Evolutionary conservation across 345 rosid genomes (phyloP).

Genomic region (Euphorbia peplus): DNA sequence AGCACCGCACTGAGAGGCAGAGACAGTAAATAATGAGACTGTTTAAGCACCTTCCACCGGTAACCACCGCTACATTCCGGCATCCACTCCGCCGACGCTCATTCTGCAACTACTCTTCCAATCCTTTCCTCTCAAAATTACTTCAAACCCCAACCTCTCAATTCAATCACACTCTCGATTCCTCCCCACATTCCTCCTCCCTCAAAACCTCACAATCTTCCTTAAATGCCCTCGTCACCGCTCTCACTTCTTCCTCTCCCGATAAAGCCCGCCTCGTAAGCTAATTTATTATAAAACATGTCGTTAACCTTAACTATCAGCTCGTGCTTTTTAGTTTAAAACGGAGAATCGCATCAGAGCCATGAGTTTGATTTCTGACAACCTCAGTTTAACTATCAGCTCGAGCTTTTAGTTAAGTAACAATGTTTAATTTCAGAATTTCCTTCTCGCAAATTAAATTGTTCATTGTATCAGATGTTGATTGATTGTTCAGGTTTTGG

Average conservation of each 20-base stretch:
- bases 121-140: slow-evolving; percentile 22
- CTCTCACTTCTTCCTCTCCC: slow-evolving; percentile 29
- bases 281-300: no score
- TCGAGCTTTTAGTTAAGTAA: no score
- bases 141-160: slow-evolving; percentile 23
- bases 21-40: background rate
- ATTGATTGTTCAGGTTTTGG: slow-evolving; percentile 30
- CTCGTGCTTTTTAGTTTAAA: no score
- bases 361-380: no score
- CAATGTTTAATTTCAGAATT: background rate
- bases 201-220: slow-evolving; percentile 10
- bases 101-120: slow-evolving; percentile 1
- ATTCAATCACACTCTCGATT: slow-evolving; percentile 28
- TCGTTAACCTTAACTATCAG: no score
- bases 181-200: slow-evolving; percentile 15
- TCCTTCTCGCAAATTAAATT: background rate
- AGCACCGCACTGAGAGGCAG: no score
- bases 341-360: no score
- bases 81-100: background rate
- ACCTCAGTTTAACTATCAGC: no score
- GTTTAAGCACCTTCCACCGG: no score
- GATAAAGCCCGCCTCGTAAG: slow-evolving; percentile 32
- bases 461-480: background rate
- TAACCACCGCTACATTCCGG: background rate
- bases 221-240: slow-evolving; percentile 27